phyloP scores from a whole-genome alignment of 768 basidiomycete species.

The Boletus eberwhitei region DNA sequence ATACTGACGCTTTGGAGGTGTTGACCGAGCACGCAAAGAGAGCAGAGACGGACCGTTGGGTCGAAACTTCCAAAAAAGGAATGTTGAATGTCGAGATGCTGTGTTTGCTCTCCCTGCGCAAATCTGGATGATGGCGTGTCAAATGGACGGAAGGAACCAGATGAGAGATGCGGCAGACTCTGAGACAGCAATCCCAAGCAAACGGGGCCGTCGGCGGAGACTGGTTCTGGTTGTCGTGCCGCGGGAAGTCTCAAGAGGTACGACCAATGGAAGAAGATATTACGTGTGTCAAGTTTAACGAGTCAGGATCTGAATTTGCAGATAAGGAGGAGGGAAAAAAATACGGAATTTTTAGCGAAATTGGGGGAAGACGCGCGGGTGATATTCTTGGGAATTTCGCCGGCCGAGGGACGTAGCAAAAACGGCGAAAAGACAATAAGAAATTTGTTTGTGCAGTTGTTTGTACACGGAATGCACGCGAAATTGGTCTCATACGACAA shows the following conservation, averaged over 20 bases:
- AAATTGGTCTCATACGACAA: constrained; percentile 33
- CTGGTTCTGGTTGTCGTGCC: constrained; percentile 19
- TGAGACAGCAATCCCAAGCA: constrained; percentile 11
- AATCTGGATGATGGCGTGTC: not conserved
- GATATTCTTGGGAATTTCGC: constrained; percentile 33
- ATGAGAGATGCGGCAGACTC: not conserved
- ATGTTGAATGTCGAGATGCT: constrained; percentile 25
- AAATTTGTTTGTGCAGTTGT: constrained; percentile 37
- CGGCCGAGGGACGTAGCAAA: constrained; percentile 30
- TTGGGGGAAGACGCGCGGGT: constrained; percentile 17
- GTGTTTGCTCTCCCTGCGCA: not conserved
- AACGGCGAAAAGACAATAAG: constrained; percentile 46
- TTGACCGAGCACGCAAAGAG: constrained; percentile 3
- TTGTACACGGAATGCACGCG: constrained; percentile 41
- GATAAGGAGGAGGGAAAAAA: constrained; percentile 33
- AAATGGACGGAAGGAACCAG: constrained; percentile 17
- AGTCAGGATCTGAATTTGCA: constrained; percentile 32
- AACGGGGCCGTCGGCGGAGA: constrained; percentile 34
- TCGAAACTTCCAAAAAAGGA: constrained; percentile 23
- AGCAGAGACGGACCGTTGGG: constrained; percentile 18
- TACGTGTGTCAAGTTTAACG: constrained; percentile 31
- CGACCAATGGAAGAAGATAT: constrained; percentile 23
- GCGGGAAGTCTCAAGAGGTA: constrained; percentile 25
- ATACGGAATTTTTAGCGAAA: constrained; percentile 32
- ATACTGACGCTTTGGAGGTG: not conserved